Conservation (phyloP, 2,329 filamentous ascomycete genomes). For the Knufia fluminis region DNA sequence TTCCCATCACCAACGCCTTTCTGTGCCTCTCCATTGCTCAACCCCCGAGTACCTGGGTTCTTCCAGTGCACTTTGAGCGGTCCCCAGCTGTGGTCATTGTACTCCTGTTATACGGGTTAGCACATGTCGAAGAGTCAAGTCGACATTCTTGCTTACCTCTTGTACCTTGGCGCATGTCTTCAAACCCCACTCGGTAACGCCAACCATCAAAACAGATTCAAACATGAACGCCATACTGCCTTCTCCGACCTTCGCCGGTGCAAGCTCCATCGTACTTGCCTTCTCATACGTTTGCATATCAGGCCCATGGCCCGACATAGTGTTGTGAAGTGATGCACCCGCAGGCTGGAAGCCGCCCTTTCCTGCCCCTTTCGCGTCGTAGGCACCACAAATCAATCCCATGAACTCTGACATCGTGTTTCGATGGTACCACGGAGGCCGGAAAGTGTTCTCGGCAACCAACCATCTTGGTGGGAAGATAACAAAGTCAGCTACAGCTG, state of each 20-base stretch:
- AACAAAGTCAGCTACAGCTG: constrained; percentile 56
- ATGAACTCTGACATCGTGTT: constrained; percentile 60
- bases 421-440: constrained; percentile 55
- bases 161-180: constrained; percentile 63
- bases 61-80: constrained; percentile 55
- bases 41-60: constrained; percentile 36
- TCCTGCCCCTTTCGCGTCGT: constrained; percentile 49
- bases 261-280: constrained; percentile 44
- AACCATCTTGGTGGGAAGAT: constrained; percentile 59
- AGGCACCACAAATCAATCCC: constrained; percentile 53
- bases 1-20: constrained; percentile 18
- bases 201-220: constrained; percentile 58
- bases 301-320: constrained; percentile 61
- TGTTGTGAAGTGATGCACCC: constrained; percentile 57
- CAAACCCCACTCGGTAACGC: constrained; percentile 63
- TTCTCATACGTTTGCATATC: constrained; percentile 48
- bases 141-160: constrained; percentile 28
- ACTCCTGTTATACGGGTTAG: constrained; percentile 36
- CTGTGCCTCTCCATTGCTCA: constrained; percentile 15
- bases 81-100: constrained; percentile 75
- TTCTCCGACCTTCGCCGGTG: constrained; percentile 48
- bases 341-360: constrained; percentile 50
- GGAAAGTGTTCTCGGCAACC: constrained; percentile 51
- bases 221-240: constrained; percentile 58
- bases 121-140: neutral